These are phyloP conservation scores for Stromatinia cepivora DNA, from an alignment of 2,329 filamentous ascomycete species.

Conservation along the genomic window DNA sequence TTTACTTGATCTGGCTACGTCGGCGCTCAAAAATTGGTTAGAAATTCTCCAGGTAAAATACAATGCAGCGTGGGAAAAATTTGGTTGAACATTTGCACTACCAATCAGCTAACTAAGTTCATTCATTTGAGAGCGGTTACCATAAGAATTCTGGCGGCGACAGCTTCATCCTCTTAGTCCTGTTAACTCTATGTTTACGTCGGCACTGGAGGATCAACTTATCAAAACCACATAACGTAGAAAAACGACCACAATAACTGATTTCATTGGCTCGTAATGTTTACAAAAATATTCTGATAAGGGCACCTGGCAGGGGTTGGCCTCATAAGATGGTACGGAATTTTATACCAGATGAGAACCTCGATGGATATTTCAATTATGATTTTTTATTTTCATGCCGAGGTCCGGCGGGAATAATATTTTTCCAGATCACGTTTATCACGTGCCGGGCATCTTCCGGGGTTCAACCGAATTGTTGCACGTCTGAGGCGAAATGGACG, in stretches of 20 bases:
- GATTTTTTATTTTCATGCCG: neutral
- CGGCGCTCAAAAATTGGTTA: neutral
- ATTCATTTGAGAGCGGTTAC: neutral
- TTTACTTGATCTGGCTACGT: neutral
- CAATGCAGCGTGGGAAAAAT: neutral
- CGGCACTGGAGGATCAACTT: neutral
- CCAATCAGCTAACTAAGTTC: neutral
- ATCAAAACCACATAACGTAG: neutral
- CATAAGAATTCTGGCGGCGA: too few relatives aligned
- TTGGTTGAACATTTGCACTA: neutral
- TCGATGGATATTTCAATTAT: neutral
- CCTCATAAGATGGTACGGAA: neutral
- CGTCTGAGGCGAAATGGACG: neutral
- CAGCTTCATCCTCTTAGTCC: neutral
- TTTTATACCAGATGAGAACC: neutral
- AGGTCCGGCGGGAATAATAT: neutral
- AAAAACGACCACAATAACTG: neutral
- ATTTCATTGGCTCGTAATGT: neutral
- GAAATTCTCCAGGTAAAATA: too few relatives aligned
- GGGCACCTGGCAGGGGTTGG: neutral
- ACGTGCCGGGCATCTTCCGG: neutral
- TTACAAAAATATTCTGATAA: neutral
- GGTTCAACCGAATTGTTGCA: conserved; percentile 9
- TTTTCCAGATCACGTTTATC: neutral
- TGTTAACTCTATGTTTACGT: neutral